Evolutionary conservation across 768 basidiomycete species (phyloP).

Genomic region (Pulveroboletus sp.): DNA sequence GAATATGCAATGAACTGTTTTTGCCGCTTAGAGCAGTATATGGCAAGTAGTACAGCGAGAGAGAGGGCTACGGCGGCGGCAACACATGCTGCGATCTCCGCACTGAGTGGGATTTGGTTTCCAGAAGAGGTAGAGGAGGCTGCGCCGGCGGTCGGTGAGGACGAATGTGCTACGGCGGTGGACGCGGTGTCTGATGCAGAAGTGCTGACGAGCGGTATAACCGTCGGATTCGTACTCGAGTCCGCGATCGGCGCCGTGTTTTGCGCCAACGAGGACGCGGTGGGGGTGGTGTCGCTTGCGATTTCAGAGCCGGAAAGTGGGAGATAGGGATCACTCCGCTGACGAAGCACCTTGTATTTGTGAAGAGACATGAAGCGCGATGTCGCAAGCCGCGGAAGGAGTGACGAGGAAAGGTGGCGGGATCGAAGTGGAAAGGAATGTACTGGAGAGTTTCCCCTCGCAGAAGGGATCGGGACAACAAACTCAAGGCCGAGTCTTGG

Average conservation of each 20-base stretch:
- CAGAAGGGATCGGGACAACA: conserved; percentile 19
- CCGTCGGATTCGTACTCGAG: neutral
- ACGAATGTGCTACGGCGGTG: conserved; percentile 2
- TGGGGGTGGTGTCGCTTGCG: conserved; percentile 24
- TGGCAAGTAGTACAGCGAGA: conserved; percentile 45
- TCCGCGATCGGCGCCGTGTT: conserved; percentile 6
- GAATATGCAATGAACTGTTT: conserved; percentile 18
- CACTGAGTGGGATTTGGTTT: conserved; percentile 33
- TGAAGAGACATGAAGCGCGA: conserved; percentile 15
- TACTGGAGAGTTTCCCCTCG: conserved; percentile 13
- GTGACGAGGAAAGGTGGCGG: conserved; percentile 2
- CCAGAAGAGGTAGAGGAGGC: conserved; percentile 11
- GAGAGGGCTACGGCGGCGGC: conserved; percentile 54
- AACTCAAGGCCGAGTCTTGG: neutral
- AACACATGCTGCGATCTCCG: conserved; percentile 61
- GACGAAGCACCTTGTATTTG: conserved; percentile 7
- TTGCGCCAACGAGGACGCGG: conserved; percentile 22
- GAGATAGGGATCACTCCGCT: conserved; percentile 11
- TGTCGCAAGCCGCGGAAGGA: neutral
- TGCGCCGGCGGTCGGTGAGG: conserved; percentile 8
- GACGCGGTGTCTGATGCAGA: neutral
- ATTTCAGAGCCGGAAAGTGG: conserved; percentile 24
- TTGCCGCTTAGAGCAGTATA: conserved; percentile 50
- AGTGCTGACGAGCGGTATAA: conserved; percentile 15
- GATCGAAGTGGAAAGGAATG: conserved; percentile 20